phyloP scores from a whole-genome alignment of 2,329 filamentous ascomycete genomes.

The Sclerotinia glacialis region DNA sequence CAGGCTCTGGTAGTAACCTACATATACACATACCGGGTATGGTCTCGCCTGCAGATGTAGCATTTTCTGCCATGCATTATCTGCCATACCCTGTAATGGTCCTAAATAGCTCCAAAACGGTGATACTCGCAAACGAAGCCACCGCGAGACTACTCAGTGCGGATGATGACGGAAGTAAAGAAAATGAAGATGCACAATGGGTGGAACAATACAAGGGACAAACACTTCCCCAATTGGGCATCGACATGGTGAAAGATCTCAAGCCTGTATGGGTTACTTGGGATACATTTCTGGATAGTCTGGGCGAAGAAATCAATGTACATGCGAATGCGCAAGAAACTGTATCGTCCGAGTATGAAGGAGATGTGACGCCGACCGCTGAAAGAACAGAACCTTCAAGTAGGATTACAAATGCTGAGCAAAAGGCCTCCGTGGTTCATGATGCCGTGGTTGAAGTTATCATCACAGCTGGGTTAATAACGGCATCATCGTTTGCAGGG shows the following conservation, averaged over 20 bases:
- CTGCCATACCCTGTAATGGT: constrained; percentile 70
- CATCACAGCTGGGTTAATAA: constrained; percentile 46
- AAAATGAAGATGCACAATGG: constrained; percentile 42
- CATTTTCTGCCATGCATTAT: constrained; percentile 69
- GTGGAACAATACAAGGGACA: constrained; percentile 62
- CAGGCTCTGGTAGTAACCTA: constrained; percentile 24
- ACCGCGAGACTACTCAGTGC: constrained; percentile 68
- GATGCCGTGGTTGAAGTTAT: constrained; percentile 68
- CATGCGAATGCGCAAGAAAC: constrained; percentile 22
- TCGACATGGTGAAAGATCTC: constrained; percentile 71
- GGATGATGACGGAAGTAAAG: constrained; percentile 44
- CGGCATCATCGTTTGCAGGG: constrained; percentile 24
- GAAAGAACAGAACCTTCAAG: constrained; percentile 29
- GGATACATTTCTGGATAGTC: constrained; percentile 56
- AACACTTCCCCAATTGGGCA: constrained; percentile 65
- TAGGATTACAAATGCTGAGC: constrained; percentile 24
- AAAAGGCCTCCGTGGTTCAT: constrained; percentile 45
- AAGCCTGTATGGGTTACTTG: constrained; percentile 57
- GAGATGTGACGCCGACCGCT: constrained; percentile 42
- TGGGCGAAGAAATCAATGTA: constrained; percentile 39
- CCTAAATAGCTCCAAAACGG: constrained; percentile 64
- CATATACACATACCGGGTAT: constrained; percentile 45
- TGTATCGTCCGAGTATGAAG: constrained; percentile 25
- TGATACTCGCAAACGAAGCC: constrained; percentile 72
- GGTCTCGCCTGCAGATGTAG: constrained; percentile 51